These are phyloP conservation scores for Urochloa ruziziensis DNA, from an alignment of 176 grass and related monocot genomes.

Conservation along the genomic window DNA sequence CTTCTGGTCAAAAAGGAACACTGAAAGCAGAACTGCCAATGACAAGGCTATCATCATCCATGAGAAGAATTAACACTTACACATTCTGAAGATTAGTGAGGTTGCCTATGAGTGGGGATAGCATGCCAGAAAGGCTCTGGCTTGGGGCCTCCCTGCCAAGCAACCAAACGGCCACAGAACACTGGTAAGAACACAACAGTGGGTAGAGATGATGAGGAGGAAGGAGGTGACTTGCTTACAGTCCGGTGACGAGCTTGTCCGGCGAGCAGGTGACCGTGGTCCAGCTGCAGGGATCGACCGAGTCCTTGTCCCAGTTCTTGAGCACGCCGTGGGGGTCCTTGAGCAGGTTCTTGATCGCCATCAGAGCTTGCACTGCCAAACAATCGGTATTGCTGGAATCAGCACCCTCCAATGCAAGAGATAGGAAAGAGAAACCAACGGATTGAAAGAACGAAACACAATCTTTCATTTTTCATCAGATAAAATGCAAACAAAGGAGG, in stretches of 20 bases:
- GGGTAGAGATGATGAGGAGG: no score
- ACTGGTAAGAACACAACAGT: not conserved
- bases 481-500: not conserved
- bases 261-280: slow-evolving; percentile 70
- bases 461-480: not conserved
- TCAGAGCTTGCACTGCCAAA: slow-evolving; percentile 82
- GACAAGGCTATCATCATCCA: slow-evolving; percentile 3
- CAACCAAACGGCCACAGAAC: slow-evolving; percentile 6
- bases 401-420: not conserved
- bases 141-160: slow-evolving; percentile 60
- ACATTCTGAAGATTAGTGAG: slow-evolving; percentile 75
- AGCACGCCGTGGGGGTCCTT: slow-evolving; percentile 74
- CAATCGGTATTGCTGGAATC: not conserved
- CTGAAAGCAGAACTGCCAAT: not conserved
- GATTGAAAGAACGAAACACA: no score
- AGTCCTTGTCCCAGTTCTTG: slow-evolving; percentile 83
- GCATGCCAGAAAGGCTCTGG: slow-evolving; percentile 72
- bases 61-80: slow-evolving; percentile 45
- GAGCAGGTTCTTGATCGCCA: slow-evolving; percentile 75
- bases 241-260: slow-evolving; percentile 49
- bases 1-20: not conserved
- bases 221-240: slow-evolving; percentile 41
- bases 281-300: slow-evolving; percentile 94
- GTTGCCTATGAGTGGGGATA: slow-evolving; percentile 74
- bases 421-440: not conserved